Evolutionary conservation across 495 filamentous ascomycete genomes (phyloP).

Genomic region (Xeromyces bisporus): DNA sequence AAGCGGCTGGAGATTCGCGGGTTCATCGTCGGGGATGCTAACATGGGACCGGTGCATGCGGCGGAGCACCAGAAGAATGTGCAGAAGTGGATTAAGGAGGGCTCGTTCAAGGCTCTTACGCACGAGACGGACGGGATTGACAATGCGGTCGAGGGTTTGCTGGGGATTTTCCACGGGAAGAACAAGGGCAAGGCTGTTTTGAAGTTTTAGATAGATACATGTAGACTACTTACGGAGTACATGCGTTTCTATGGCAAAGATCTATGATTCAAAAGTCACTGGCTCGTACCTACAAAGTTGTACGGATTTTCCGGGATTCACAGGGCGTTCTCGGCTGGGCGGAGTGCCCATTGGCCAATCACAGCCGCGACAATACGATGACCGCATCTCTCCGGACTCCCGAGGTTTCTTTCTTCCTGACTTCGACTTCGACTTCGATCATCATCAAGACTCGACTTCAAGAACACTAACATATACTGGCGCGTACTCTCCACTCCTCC

Average conservation of each 20-base stretch:
- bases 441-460: neutral
- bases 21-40: conserved; percentile 53
- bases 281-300: no score
- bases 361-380: conserved; percentile 23
- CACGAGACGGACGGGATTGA: conserved; percentile 67
- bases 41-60: conserved; percentile 53
- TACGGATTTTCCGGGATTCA: no score
- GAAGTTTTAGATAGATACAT: conserved; percentile 47
- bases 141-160: conserved; percentile 57
- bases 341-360: conserved; percentile 26
- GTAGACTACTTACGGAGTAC: no score
- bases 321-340: conserved; percentile 31
- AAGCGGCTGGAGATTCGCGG: conserved; percentile 52
- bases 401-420: conserved; percentile 17
- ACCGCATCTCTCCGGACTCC: conserved; percentile 30
- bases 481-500: neutral
- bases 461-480: neutral
- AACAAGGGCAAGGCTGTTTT: conserved; percentile 88
- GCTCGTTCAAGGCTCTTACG: conserved; percentile 56
- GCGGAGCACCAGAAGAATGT: conserved; percentile 71
- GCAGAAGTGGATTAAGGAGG: conserved; percentile 70
- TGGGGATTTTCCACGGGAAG: conserved; percentile 77
- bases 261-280: no score
- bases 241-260: no score
- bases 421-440: neutral